A percentile compares a stretch with the other conserved stretches of the same genome.
Evolutionary conservation across 1,139 yeast genomes (phyloP).

Genomic region (Pichia sp.): DNA sequence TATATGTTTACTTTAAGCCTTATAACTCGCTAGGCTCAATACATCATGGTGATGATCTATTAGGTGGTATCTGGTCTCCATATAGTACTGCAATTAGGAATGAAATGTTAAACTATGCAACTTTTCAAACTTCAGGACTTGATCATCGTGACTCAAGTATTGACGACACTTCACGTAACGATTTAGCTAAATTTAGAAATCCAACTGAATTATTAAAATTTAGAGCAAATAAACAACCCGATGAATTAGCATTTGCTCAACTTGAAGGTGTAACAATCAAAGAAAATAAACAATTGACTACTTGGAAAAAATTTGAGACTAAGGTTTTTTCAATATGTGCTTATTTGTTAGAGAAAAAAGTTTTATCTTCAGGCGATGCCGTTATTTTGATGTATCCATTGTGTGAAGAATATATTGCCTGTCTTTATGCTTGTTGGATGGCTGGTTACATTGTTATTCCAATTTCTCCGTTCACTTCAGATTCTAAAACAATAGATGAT

Average conservation of each 20-base stretch:
- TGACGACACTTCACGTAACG: conserved; percentile 72
- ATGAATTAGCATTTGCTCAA: conserved; percentile 73
- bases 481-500: conserved; percentile 56
- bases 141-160: conserved; percentile 67
- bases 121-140: conserved; percentile 67
- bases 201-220: conserved; percentile 73
- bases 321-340: conserved; percentile 68
- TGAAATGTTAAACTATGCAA: conserved; percentile 43
- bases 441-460: conserved; percentile 82
- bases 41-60: conserved; percentile 71
- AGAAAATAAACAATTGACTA: conserved; percentile 34
- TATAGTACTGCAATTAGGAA: conserved; percentile 55
- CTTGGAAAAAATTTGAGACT: conserved; percentile 77
- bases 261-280: conserved; percentile 46
- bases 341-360: conserved; percentile 45
- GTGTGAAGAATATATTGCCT: conserved; percentile 79
- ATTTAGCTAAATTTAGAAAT: conserved; percentile 64
- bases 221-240: conserved; percentile 68
- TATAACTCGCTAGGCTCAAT: conserved; percentile 59
- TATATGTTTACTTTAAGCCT: conserved; percentile 74
- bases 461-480: conserved; percentile 68
- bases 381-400: conserved; percentile 81
- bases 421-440: conserved; percentile 78
- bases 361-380: conserved; percentile 59
- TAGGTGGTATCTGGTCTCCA: conserved; percentile 83